phyloP scores from a whole-genome alignment of 2,329 filamentous ascomycete genomes.

The Dothidotthia symphoricarpi region DNA sequence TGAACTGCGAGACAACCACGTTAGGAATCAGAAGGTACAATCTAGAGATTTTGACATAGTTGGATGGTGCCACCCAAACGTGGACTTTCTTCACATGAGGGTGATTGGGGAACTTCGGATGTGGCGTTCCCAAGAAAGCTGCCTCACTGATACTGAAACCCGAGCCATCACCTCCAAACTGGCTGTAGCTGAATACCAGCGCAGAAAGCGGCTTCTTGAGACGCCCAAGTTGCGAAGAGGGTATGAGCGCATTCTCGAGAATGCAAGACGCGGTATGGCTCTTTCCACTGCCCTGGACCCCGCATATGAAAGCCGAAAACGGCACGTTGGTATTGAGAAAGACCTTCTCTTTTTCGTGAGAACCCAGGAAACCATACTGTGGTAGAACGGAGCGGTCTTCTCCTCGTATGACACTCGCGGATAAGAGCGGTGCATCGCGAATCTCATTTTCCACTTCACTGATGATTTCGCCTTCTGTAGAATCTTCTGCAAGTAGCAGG shows the following conservation, averaged over 20 bases:
- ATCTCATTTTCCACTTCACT: too few species aligned
- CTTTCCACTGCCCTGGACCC: conserved; percentile 62
- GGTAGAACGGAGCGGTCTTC: conserved; percentile 13
- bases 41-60: conserved; percentile 17
- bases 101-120: conserved; percentile 8
- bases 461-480: too few species aligned
- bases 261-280: conserved; percentile 60
- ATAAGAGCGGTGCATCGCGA: conserved; percentile 11
- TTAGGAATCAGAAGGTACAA: conserved; percentile 32
- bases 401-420: background rate
- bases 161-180: conserved; percentile 46
- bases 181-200: conserved; percentile 57
- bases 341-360: conserved; percentile 18
- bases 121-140: conserved; percentile 50
- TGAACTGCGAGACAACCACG: conserved; percentile 49
- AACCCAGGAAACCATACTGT: conserved; percentile 13
- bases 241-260: conserved; percentile 48
- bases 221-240: conserved; percentile 42
- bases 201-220: conserved; percentile 57
- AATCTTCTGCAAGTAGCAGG: too few species aligned
- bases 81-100: conserved; percentile 21
- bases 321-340: conserved; percentile 58
- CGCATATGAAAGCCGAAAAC: conserved; percentile 62
- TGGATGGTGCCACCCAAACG: conserved; percentile 27
- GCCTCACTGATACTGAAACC: conserved; percentile 57